Evolutionary conservation across 192 early-diverging fungal genomes (phyloP), one percentile per base, ranked within the genome.

Genomic region (Coemansia sp.): DNA sequence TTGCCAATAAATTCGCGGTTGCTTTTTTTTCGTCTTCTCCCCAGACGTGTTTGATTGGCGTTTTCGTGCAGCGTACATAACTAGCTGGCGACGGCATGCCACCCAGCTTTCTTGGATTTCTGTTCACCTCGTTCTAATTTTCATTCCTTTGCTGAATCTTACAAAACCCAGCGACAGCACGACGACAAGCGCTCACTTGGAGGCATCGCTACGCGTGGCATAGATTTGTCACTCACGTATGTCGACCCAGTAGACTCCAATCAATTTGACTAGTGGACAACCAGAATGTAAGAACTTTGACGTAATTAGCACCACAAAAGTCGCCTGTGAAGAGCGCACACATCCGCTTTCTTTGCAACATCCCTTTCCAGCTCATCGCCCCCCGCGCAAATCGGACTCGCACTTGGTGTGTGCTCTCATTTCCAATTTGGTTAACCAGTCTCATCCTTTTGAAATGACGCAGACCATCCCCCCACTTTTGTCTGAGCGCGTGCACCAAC

Each of bases 401-500:
- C 53, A 15, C 15, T 56, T 53, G 50, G 50, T 27, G 22, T 27
- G 24, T 27, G 27, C 53, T 7, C 53, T 29, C 29, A 32, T 56
- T 56, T 56, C 53, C 53, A 56, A 3, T 38, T 59, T 38, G n/a
- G 58, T 39, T 39, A 59, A 18, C 58, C 58, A 38, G 32, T 3
- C 32, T 39, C 8, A 18, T 35, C n/a, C 58, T 59, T 59, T 59
- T 35, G 16, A 2, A 39, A 37, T 38, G 18, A 32, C 58, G 37
- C 37, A 10, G 16, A 20, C 53, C 53, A 59, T 13, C 34, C 34
- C 35, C 58, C 2, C 7, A 12, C 34, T 34, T 56, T 59, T 10
- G 32, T 24, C 37, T 59, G 53, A 34, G 53, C 53, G 53, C 29
- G 53, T 56, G 53, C 53, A 32, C 53, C 34, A 56, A 56, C 53